These are phyloP conservation scores for Penicillium expansum DNA, from an alignment of 2,329 filamentous ascomycete genomes.

Conservation along the genomic window DNA sequence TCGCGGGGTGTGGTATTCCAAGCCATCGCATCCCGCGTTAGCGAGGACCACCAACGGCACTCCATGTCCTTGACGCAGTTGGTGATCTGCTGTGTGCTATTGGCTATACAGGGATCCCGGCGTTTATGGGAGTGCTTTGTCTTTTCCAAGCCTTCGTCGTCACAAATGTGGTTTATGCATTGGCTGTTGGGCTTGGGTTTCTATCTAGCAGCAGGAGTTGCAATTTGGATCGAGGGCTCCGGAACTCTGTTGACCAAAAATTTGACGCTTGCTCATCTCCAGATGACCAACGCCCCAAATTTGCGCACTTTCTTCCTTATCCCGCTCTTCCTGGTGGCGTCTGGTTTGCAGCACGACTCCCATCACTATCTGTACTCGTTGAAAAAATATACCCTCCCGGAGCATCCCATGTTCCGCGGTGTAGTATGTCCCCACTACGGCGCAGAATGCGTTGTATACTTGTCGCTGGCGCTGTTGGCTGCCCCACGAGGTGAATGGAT, in stretches of 20 bases:
- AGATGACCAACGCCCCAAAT: slow-evolving; percentile 41
- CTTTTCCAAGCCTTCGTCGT: slow-evolving; percentile 64
- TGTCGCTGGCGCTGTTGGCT: slow-evolving; percentile 69
- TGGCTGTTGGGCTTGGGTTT: slow-evolving; percentile 76
- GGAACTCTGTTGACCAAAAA: slow-evolving; percentile 44
- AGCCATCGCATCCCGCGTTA: slow-evolving; percentile 46
- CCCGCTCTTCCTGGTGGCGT: slow-evolving; percentile 66
- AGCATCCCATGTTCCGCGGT: slow-evolving; percentile 66
- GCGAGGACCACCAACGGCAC: slow-evolving; percentile 30
- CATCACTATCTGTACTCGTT: slow-evolving; percentile 68
- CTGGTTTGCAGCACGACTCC: slow-evolving; percentile 69
- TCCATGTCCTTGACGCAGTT: slow-evolving; percentile 64
- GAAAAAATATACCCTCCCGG: slow-evolving; percentile 79
- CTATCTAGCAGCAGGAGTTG: slow-evolving; percentile 70
- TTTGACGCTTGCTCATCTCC: slow-evolving; percentile 36
- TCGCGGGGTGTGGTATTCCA: slow-evolving; percentile 55
- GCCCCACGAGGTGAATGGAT: slow-evolving; percentile 65
- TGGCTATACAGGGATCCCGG: slow-evolving; percentile 71
- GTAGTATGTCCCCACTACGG: slow-evolving; percentile 88
- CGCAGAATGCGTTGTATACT: slow-evolving; percentile 80
- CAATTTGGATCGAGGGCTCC: slow-evolving; percentile 81
- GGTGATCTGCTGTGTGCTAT: slow-evolving; percentile 65
- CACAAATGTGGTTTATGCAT: slow-evolving; percentile 81
- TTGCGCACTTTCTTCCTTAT: slow-evolving; percentile 57
- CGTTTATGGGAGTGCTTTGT: slow-evolving; percentile 72